These are phyloP conservation scores for Pulveroboletus sp. DNA, from an alignment of 768 basidiomycete genomes.

Conservation along the genomic window DNA sequence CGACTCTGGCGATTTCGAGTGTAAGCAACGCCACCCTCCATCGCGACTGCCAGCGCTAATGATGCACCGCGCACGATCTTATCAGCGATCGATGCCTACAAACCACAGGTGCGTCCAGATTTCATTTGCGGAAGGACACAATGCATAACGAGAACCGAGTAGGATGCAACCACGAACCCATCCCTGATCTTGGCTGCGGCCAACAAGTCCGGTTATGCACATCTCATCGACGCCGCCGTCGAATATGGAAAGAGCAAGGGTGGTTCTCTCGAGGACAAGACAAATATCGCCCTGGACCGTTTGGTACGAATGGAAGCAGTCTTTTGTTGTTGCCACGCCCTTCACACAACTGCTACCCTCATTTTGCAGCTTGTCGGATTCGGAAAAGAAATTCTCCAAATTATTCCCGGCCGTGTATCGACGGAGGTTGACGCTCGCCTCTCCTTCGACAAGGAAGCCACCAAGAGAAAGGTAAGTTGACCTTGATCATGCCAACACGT, in stretches of 20 bases:
- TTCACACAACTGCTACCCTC: constrained; percentile 13
- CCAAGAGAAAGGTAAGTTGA: constrained; percentile 71
- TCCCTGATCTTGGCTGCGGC: constrained; percentile 91
- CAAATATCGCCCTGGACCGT: constrained; percentile 80
- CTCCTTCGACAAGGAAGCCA: constrained; percentile 92
- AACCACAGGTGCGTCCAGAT: constrained; percentile 65
- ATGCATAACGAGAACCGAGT: constrained; percentile 13
- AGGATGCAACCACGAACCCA: constrained; percentile 99
- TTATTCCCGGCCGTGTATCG: constrained; percentile 98
- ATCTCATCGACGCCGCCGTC: constrained; percentile 73
- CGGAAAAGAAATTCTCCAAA: constrained; percentile 89
- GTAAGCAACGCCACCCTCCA: constrained; percentile 32
- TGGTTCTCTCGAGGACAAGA: constrained; percentile 67
- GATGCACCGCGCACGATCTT: constrained; percentile 17
- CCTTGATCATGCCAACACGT: constrained; percentile 18
- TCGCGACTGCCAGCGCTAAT: constrained; percentile 22
- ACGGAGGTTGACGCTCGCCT: constrained; percentile 98
- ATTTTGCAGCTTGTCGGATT: constrained; percentile 87
- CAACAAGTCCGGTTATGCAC: constrained; percentile 81
- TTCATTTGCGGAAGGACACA: constrained; percentile 7
- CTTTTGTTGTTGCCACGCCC: constrained; percentile 6
- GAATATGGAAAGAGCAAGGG: constrained; percentile 76
- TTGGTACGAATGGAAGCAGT: constrained; percentile 52
- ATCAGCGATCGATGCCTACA: constrained; percentile 90
- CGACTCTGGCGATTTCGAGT: constrained; percentile 95